These are phyloP conservation scores for Huntiella savannae DNA, from an alignment of 2,329 filamentous ascomycete species.

Conservation along the genomic window DNA sequence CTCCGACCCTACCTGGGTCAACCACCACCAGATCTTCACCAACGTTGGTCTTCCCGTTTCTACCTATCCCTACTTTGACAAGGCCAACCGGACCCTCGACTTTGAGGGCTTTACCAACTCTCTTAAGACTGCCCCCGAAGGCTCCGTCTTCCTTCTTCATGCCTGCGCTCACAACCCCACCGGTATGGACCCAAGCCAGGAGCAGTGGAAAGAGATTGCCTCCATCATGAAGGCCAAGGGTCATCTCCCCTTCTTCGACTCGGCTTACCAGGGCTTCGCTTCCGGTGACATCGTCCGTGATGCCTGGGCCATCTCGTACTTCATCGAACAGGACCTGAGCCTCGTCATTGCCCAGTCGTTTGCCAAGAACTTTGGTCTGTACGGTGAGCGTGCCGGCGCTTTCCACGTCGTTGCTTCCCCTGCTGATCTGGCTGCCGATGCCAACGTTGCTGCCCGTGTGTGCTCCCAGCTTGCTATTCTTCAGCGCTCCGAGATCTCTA, in stretches of 20 bases:
- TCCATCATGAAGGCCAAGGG: slow-evolving; percentile 53
- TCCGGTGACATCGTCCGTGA: slow-evolving; percentile 74
- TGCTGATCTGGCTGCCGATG: slow-evolving; percentile 31
- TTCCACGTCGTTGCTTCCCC: slow-evolving; percentile 83
- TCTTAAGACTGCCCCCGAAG: slow-evolving; percentile 51
- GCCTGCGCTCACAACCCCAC: slow-evolving; percentile 97
- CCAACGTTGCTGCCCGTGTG: slow-evolving; percentile 44
- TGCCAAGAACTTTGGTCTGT: slow-evolving; percentile 95
- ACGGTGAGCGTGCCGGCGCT: slow-evolving; percentile 87
- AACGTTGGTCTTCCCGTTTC: slow-evolving; percentile 66
- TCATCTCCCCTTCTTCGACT: slow-evolving; percentile 97
- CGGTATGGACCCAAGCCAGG: slow-evolving; percentile 79
- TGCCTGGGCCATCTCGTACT: slow-evolving; percentile 84
- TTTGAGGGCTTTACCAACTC: slow-evolving; percentile 70
- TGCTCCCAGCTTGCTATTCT: slow-evolving; percentile 81
- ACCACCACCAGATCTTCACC: slow-evolving; percentile 95
- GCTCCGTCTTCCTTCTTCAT: slow-evolving; percentile 78
- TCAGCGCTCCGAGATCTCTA: slow-evolving; percentile 93
- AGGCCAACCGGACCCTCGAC: slow-evolving; percentile 75
- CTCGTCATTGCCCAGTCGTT: slow-evolving; percentile 82
- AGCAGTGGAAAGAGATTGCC: slow-evolving; percentile 88
- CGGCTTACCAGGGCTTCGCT: slow-evolving; percentile 92
- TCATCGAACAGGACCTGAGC: slow-evolving; percentile 79
- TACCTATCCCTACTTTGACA: slow-evolving; percentile 86
- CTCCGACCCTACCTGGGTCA: slow-evolving; percentile 92